phyloP scores from a whole-genome alignment of 192 early-diverging fungal species.

The Coemansia erecta region DNA sequence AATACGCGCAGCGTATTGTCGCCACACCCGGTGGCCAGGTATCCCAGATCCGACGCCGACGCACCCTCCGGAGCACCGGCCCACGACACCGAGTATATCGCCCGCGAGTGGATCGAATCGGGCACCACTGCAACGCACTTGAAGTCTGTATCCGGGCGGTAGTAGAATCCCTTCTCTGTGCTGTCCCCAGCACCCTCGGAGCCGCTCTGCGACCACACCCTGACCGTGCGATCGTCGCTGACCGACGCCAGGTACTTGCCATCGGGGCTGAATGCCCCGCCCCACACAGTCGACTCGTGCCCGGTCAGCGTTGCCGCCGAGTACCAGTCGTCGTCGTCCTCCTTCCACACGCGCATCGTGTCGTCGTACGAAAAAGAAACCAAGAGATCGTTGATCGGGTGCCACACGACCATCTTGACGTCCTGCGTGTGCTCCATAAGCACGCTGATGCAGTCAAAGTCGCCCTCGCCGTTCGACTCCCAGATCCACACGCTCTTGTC shows the following conservation, averaged over 20 bases:
- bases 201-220: slow-evolving; percentile 68
- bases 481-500: slow-evolving; percentile 99
- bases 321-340: slow-evolving; percentile 97
- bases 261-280: slow-evolving; percentile 76
- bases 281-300: slow-evolving; percentile 92
- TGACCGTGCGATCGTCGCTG: slow-evolving; percentile 82
- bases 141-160: slow-evolving; percentile 62
- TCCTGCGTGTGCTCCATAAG: slow-evolving; percentile 96
- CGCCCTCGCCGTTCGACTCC: slow-evolving; percentile 79
- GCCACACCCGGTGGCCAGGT: slow-evolving; percentile 77
- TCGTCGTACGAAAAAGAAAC: slow-evolving; percentile 92
- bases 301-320: slow-evolving; percentile 82
- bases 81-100: slow-evolving; percentile 94
- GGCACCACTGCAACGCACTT: slow-evolving; percentile 64
- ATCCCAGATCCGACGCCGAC: slow-evolving; percentile 48
- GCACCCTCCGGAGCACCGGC: slow-evolving; percentile 12
- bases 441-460: slow-evolving; percentile 95
- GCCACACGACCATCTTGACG: slow-evolving; percentile 93
- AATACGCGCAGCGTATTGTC: slow-evolving; percentile 80
- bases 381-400: slow-evolving; percentile 80
- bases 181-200: slow-evolving; percentile 28
- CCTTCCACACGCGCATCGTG: slow-evolving; percentile 89
- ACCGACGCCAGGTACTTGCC: slow-evolving; percentile 72
- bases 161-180: slow-evolving; percentile 51
- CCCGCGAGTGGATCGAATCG: slow-evolving; percentile 71